Conservation (phyloP, 2,329 filamentous ascomycete species). For the Calonectria ilicicola region DNA sequence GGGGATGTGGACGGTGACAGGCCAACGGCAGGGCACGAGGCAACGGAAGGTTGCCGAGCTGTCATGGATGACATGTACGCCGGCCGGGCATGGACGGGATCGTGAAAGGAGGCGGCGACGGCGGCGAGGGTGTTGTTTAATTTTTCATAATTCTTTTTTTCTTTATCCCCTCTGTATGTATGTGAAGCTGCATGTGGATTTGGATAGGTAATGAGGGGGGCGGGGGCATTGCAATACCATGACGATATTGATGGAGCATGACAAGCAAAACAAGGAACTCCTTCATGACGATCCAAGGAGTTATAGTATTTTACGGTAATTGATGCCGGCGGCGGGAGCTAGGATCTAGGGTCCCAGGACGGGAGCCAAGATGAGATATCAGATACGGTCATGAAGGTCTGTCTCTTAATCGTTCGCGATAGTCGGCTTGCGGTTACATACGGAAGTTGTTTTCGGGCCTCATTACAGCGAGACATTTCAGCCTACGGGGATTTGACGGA, state of each 20-base stretch:
- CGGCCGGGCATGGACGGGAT: constrained; percentile 43
- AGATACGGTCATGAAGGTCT: not conserved
- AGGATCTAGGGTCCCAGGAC: not conserved
- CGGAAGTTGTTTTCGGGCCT: constrained; percentile 19
- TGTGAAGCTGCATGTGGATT: not conserved
- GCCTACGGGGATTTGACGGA: constrained; percentile 29
- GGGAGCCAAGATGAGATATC: constrained; percentile 1
- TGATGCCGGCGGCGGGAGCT: not conserved
- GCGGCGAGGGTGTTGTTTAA: not conserved
- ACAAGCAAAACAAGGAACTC: constrained; percentile 12
- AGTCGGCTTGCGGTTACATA: constrained; percentile 9
- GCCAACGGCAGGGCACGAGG: constrained; percentile 23
- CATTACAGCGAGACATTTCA: constrained; percentile 16
- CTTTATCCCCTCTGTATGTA: not conserved
- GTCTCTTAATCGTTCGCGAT: not conserved
- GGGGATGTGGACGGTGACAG: constrained; percentile 20
- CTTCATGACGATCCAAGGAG: not conserved
- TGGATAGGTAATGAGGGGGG: constrained; percentile 5
- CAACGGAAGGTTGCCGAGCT: constrained; percentile 43
- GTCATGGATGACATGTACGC: constrained; percentile 10
- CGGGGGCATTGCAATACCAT: not conserved
- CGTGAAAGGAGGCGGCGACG: constrained; percentile 13
- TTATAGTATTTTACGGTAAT: not conserved
- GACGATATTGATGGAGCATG: not conserved
- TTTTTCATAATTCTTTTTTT: not conserved